Percentiles rank a stretch among this genome's conserved stretches.
These are phyloP conservation scores for Pichia kudriavzevii DNA, from an alignment of 1,139 yeast species.

Conservation along the genomic window DNA sequence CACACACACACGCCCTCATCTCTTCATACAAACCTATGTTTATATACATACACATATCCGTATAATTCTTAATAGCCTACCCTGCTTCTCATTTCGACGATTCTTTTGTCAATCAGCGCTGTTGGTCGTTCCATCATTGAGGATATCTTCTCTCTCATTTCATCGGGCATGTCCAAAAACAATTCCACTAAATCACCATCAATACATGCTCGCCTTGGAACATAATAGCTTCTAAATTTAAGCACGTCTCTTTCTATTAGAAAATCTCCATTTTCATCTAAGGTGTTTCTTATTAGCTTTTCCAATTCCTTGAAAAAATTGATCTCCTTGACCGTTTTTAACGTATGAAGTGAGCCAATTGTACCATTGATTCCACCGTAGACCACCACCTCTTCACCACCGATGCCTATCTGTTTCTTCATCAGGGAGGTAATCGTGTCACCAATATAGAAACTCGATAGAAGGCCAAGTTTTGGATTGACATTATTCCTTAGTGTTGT, in stretches of 20 bases:
- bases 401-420: constrained; percentile 46
- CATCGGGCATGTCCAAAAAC: constrained; percentile 34
- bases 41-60: no score
- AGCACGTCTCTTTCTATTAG: constrained; percentile 61
- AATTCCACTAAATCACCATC: constrained; percentile 85
- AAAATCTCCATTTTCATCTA: constrained; percentile 14
- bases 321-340: constrained; percentile 55
- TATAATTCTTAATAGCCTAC: constrained; percentile 15
- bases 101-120: constrained; percentile 51
- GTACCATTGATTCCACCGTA: constrained; percentile 80
- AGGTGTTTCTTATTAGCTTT: constrained; percentile 35
- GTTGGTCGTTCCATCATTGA: constrained; percentile 48
- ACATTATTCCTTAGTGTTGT: constrained; percentile 62
- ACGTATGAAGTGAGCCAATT: constrained; percentile 65
- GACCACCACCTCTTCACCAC: constrained; percentile 59
- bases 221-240: constrained; percentile 68
- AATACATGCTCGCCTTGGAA: constrained; percentile 65
- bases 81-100: constrained; percentile 51
- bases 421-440: constrained; percentile 65
- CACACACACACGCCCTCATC: background rate
- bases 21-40: background rate
- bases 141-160: constrained; percentile 42
- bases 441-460: constrained; percentile 58
- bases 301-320: constrained; percentile 54
- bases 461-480: constrained; percentile 43